phyloP scores from a whole-genome alignment of 179 eudicot genomes.

The Vitellaria paradoxa region DNA sequence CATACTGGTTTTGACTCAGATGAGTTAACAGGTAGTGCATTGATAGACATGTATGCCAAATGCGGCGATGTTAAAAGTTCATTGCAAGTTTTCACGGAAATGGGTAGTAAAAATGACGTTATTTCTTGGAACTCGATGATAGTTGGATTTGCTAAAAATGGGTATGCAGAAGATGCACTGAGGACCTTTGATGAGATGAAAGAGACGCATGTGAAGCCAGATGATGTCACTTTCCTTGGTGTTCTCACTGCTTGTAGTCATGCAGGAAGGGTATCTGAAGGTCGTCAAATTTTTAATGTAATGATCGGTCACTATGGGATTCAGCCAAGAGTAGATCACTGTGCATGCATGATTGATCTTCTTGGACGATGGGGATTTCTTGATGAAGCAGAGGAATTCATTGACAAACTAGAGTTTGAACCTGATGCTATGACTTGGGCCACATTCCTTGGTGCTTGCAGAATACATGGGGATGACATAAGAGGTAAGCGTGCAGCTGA shows the following conservation, averaged over 20 bases:
- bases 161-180: constrained; percentile 68
- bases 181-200: constrained; percentile 61
- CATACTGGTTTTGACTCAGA: constrained; percentile 61
- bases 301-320: constrained; percentile 54
- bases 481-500: constrained; percentile 76
- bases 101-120: constrained; percentile 54
- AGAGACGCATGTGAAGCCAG: constrained; percentile 50
- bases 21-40: constrained; percentile 70
- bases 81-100: constrained; percentile 65
- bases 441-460: constrained; percentile 78
- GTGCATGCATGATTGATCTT: constrained; percentile 90
- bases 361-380: constrained; percentile 84
- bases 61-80: constrained; percentile 77
- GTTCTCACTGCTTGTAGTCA: constrained; percentile 91
- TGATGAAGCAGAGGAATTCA: constrained; percentile 65
- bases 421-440: constrained; percentile 82
- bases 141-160: constrained; percentile 82
- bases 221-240: constrained; percentile 87
- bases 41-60: constrained; percentile 94
- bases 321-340: constrained; percentile 72
- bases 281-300: constrained; percentile 51
- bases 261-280: constrained; percentile 70
- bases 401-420: constrained; percentile 46
- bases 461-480: constrained; percentile 72
- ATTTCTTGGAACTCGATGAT: constrained; percentile 91